Evolutionary conservation across 176 grass and related monocot genomes (phyloP).

Genomic region (Bolboschoenus planiculmis): DNA sequence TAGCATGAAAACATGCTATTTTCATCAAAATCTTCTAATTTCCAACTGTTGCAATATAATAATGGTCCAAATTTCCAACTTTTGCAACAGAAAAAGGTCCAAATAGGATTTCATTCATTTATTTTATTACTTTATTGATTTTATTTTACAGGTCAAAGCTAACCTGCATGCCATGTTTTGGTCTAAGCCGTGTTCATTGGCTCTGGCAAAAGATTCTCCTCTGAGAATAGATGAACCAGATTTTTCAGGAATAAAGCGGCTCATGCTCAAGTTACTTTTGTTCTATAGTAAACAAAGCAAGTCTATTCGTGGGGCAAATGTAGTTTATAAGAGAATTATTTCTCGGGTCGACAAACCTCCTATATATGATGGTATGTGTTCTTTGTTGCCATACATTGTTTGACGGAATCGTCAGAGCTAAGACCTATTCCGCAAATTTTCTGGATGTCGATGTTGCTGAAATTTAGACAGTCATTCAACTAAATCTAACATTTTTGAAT

Average conservation of each 20-base stretch:
- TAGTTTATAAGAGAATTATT: constrained; percentile 69
- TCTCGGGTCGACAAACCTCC: constrained; percentile 69
- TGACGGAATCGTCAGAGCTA: neutral
- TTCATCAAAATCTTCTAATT: neutral
- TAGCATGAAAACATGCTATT: neutral
- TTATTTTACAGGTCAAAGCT: constrained; percentile 60
- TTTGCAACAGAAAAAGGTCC: neutral
- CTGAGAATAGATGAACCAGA: constrained; percentile 66
- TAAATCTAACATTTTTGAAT: neutral
- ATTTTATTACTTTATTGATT: constrained; percentile 1
- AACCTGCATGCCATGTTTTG: constrained; percentile 78
- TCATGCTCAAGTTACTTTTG: constrained; percentile 67
- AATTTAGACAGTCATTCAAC: neutral
- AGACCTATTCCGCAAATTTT: neutral
- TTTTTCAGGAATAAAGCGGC: constrained; percentile 51
- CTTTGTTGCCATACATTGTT: constrained; percentile 12
- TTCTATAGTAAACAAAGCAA: constrained; percentile 99
- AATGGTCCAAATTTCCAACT: neutral
- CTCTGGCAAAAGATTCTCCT: constrained; percentile 71
- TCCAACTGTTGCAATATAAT: neutral
- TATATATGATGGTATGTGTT: constrained; percentile 81
- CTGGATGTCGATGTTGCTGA: neutral
- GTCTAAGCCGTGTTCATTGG: constrained; percentile 85
- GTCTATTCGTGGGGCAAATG: constrained; percentile 86
- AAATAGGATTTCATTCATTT: neutral